These are phyloP conservation scores for Piedraia hortae DNA, from an alignment of 2,329 filamentous ascomycete genomes.

Conservation along the genomic window DNA sequence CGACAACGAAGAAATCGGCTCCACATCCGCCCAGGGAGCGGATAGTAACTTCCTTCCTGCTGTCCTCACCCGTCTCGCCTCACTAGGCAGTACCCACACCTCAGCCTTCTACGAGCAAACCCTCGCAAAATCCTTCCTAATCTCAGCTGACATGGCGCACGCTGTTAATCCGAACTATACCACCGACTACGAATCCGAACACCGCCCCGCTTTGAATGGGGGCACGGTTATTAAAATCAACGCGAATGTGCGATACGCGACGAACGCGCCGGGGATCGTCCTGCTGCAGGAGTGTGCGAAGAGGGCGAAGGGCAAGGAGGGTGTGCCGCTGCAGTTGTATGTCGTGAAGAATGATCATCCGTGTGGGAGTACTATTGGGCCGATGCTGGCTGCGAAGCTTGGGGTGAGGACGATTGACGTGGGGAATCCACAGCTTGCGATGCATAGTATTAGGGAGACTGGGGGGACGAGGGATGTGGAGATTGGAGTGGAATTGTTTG, in stretches of 20 bases:
- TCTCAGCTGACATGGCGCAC: constrained; percentile 96
- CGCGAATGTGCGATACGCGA: constrained; percentile 88
- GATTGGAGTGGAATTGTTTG: constrained; percentile 62
- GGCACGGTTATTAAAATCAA: constrained; percentile 96
- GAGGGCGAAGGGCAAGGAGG: constrained; percentile 29
- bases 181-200: constrained; percentile 69
- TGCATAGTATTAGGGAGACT: constrained; percentile 92
- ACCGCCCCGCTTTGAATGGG: constrained; percentile 86
- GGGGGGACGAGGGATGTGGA: constrained; percentile 70
- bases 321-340: constrained; percentile 78
- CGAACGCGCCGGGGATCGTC: constrained; percentile 84
- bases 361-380: constrained; percentile 89
- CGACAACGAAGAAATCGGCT: constrained; percentile 94
- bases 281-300: constrained; percentile 66
- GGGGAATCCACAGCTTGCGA: constrained; percentile 79
- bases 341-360: constrained; percentile 87
- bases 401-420: constrained; percentile 75
- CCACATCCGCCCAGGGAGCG: constrained; percentile 72
- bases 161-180: constrained; percentile 86
- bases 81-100: constrained; percentile 36
- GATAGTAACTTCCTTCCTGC: constrained; percentile 76
- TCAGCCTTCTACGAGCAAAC: constrained; percentile 66
- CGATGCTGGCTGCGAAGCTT: constrained; percentile 72
- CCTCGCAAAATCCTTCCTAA: constrained; percentile 65
- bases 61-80: constrained; percentile 62